phyloP scores from a whole-genome alignment of 805 yeast genomes.

The Metschnikowia amazonensis region DNA sequence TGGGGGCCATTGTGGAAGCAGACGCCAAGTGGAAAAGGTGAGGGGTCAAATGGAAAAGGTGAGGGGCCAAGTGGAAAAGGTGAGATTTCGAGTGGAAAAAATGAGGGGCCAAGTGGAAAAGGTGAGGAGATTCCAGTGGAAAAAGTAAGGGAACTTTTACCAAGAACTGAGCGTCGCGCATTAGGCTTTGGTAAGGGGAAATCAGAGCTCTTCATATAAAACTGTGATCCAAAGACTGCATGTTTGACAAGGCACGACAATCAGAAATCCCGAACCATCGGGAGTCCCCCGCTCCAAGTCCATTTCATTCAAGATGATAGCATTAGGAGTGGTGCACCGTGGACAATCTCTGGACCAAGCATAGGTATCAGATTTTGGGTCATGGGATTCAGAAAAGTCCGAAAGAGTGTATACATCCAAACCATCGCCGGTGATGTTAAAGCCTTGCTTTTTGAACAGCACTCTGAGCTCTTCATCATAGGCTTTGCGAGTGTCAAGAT shows the following conservation, averaged over 20 bases:
- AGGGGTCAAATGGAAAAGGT: constrained; percentile 23
- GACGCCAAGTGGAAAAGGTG: constrained; percentile 39
- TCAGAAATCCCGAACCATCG: constrained; percentile 51
- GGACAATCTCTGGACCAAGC: constrained; percentile 59
- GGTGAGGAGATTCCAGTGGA: too few species aligned
- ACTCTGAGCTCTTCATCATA: constrained; percentile 50
- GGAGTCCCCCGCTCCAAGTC: constrained; percentile 55
- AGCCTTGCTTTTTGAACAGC: constrained; percentile 34
- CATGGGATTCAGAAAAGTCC: constrained; percentile 48
- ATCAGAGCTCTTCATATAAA: constrained; percentile 49
- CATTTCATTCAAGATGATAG: constrained; percentile 58
- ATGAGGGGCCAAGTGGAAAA: too few species aligned
- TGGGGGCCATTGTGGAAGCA: constrained; percentile 58
- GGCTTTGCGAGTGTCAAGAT: constrained; percentile 34
- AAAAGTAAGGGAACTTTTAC: too few species aligned
- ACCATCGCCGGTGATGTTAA: constrained; percentile 56
- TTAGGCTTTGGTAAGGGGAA: too few species aligned
- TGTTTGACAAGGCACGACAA: constrained; percentile 73
- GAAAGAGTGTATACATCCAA: constrained; percentile 64
- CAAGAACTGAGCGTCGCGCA: too few species aligned
- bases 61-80: constrained; percentile 23
- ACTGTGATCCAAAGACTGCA: constrained; percentile 88
- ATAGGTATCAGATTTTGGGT: constrained; percentile 19
- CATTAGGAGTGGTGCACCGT: constrained; percentile 50
- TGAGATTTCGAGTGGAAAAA: constrained; percentile 23